Base-by-base conservation (phyloP, 345 rosid genomes). In the Aquilaria yunnanensis region DNA sequence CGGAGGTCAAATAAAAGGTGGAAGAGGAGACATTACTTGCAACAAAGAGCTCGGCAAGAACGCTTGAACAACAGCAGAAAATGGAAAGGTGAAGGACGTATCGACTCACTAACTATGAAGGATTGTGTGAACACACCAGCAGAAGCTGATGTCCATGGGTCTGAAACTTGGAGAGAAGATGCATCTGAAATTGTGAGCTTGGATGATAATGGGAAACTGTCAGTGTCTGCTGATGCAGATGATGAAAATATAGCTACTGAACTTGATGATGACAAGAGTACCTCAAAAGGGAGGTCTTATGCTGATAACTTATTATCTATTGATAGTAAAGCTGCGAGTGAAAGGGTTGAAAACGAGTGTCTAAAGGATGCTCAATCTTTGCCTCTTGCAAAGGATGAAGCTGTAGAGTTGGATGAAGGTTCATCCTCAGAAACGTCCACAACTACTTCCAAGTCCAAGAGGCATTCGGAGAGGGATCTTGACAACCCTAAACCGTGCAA, bases 401-500 rank as follows among this genome's bases (percentile, higher is more conserved):
- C 72, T 60, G 53, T 55, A 31, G 57, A 70, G 66, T 73, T 70
- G 54, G 85, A 83, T 62, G 76, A 75, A 72, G 82, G 66, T 64
- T 76, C 81, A 56, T 71, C 85, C 57, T 74, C 69, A 8, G 79
- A 78, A 68, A 73, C 61, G 46, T 72, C 68, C 51, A 80, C 80
- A 62, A 57, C 58, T 62, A 70, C 63, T 66, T 57, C 47, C 46
- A 86, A 82, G 77, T 56, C 80, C 14, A 94, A 94, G 76, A 83
- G 99, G 78, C 86, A 83, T 67, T 77, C 69, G 64, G 96, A 88
- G 63, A 64, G 77, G 78, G 79, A 82, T 71, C 77, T 87, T 54
- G 85, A 84, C 72, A 94, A 89, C 60, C 97, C 99, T 61, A 94
- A 94, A 75, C 90, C 93, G 30, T 85, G 93, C 81, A 94, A 94